Evolutionary conservation across 192 early-diverging fungal species (phyloP).

Genomic region (Coemansia guatemalensis): DNA sequence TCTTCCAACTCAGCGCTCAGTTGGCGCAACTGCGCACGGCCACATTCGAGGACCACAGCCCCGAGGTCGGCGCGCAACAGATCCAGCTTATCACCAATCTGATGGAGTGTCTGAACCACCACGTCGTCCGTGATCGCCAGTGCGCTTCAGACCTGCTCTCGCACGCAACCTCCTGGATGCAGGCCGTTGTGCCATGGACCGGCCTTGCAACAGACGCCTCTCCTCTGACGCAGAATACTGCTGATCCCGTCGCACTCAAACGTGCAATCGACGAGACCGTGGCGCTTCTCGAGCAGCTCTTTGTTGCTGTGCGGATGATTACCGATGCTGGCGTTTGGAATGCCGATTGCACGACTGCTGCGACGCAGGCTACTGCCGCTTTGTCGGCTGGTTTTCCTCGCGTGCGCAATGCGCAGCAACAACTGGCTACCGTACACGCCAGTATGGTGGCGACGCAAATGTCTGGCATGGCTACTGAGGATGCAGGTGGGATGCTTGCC

Average conservation of each 20-base stretch:
- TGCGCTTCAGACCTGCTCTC: conserved; percentile 27
- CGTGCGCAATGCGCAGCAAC: conserved; percentile 7
- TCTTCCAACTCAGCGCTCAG: conserved; percentile 36
- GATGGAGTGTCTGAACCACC: conserved; percentile 25
- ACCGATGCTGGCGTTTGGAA: conserved; percentile 34
- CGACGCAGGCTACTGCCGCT: conserved; percentile 3
- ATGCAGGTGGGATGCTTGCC: conserved; percentile 9
- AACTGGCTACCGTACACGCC: conserved; percentile 5
- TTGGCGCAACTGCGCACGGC: conserved; percentile 37
- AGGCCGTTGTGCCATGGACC: conserved; percentile 19
- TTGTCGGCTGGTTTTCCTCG: conserved; percentile 6
- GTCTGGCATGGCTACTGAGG: conserved; percentile 2
- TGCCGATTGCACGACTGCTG: background rate
- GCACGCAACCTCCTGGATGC: conserved; percentile 32
- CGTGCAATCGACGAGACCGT: conserved; percentile 14
- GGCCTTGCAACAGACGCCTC: background rate
- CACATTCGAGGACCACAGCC: conserved; percentile 32
- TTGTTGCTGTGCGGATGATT: conserved; percentile 9
- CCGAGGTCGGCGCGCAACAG: conserved; percentile 38
- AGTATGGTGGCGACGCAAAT: conserved; percentile 7
- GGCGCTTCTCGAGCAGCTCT: conserved; percentile 27
- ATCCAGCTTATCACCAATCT: conserved; percentile 27
- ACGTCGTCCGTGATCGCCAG: conserved; percentile 26
- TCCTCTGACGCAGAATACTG: background rate
- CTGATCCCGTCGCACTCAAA: conserved; percentile 12